Base-by-base conservation (phyloP, 257 asterid genomes). In the Rhazya stricta region DNA sequence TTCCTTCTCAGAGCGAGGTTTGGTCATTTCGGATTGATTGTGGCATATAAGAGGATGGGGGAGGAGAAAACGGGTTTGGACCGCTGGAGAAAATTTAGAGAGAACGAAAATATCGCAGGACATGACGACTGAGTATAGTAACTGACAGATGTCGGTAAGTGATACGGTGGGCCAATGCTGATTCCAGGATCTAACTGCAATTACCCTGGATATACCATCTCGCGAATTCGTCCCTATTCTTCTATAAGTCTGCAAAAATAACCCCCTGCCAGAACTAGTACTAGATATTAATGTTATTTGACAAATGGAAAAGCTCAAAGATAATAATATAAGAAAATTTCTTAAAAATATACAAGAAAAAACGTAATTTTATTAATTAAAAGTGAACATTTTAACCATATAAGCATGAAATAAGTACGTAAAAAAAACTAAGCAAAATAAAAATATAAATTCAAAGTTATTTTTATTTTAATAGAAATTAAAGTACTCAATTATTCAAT, bases 61-160 rank as follows among this genome's bases (percentile, higher is more conserved):
- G 0, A 13, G 43, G 45, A 3, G 27, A n/a, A n/a, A n/a, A n/a
- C n/a, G 66, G 27, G 1, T 9, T 15, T 32, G 46, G 46, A 19
- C 70, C 70, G 70, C 19, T 19, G 45, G 66, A n/a, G n/a, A n/a
- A n/a, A n/a, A n/a, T n/a, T n/a, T 27, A 34, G 4, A 65, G 32
- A 57, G 34, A 77, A 69, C 76, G 80, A 72, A 60, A 77, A 58
- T 34, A 76, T 69, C 65, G 62, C 4, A 27, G 58, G 71, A 45
- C 27, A 34, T 34, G 27, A 63, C 69, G 0, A 63, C 19, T 63
- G 15, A 30, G 67, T 34, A n/a, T 46, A 25, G 45, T 58, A 10
- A 70, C 80, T 41, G 76, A 12, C 76, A 46, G 54, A 30, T 70
- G 76, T 34, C 62, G 50, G 72, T 69, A 32, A 36, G 9, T 18